A percentile compares a stretch with the other conserved stretches of the same genome.
Conservation (phyloP, 1,139 yeast species). For the Debaryomyces sp. region DNA sequence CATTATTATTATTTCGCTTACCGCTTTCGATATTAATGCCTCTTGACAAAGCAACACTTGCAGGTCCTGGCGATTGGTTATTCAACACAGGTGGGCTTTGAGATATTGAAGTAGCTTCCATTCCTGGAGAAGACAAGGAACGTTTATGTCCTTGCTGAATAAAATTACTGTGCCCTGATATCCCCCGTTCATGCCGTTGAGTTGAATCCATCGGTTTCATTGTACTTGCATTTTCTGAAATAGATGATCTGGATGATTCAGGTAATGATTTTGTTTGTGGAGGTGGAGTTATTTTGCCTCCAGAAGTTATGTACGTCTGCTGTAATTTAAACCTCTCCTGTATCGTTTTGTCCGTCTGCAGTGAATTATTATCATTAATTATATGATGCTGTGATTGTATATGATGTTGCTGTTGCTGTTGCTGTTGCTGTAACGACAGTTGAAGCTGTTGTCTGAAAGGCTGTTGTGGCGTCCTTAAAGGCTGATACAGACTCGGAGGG, state of each 20-base stretch:
- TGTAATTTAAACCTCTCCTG: conserved; percentile 3
- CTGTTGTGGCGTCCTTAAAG: conserved; percentile 6
- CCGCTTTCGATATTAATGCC: conserved; percentile 43
- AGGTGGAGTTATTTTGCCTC: conserved; percentile 5
- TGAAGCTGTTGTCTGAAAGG: conserved; percentile 6
- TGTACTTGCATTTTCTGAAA: conserved; percentile 2
- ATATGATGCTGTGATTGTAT: background rate
- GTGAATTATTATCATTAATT: background rate
- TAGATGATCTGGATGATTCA: conserved; percentile 8
- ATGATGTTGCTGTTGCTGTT: background rate
- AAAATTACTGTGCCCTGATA: background rate
- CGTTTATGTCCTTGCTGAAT: conserved; percentile 22
- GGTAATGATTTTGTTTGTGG: conserved; percentile 9
- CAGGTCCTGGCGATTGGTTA: conserved; percentile 21
- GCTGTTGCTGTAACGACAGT: conserved; percentile 8
- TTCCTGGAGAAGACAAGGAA: conserved; percentile 27
- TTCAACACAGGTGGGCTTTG: conserved; percentile 4
- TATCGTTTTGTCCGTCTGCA: background rate
- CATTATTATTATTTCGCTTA: conserved; percentile 46
- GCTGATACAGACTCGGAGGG: conserved; percentile 5
- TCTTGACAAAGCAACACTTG: conserved; percentile 30
- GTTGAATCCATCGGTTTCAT: background rate
- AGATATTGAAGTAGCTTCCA: conserved; percentile 6
- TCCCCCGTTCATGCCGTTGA: background rate
- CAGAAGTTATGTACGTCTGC: background rate